Conservation (phyloP, 805 yeast species). For the Spathaspora sp. region DNA sequence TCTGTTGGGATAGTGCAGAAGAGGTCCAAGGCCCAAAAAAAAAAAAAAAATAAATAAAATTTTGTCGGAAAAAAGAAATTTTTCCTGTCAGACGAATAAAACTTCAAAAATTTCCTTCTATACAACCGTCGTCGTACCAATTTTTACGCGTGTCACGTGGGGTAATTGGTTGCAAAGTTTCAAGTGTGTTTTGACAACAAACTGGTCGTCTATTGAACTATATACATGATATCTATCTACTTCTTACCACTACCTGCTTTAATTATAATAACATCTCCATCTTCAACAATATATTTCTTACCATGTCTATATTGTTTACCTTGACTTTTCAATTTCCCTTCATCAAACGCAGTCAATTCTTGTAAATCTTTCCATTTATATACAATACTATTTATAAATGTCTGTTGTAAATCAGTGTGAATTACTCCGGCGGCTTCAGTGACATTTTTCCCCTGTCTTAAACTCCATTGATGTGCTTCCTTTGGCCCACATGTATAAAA, state of each 20-base stretch:
- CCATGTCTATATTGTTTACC: constrained; percentile 69
- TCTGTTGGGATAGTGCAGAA: neutral
- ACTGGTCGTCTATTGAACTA: neutral
- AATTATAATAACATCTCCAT: constrained; percentile 77
- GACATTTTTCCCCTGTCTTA: constrained; percentile 70
- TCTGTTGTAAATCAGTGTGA: constrained; percentile 78
- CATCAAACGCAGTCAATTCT: constrained; percentile 37
- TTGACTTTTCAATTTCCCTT: constrained; percentile 45
- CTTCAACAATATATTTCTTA: constrained; percentile 74
- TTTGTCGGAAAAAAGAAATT: neutral
- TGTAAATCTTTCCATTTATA: constrained; percentile 60
- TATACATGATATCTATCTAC: constrained; percentile 6
- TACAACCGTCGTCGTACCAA: no score
- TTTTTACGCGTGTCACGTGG: no score
- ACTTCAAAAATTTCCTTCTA: no score
- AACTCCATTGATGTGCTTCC: constrained; percentile 89
- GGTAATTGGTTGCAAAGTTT: no score
- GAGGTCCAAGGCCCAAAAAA: no score
- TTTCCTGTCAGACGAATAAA: neutral
- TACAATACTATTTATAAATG: constrained; percentile 77
- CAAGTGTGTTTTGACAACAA: no score
- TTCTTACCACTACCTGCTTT: constrained; percentile 66
- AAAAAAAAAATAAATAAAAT: no score
- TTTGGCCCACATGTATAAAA: constrained; percentile 84
- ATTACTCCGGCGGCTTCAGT: constrained; percentile 90